Base-by-base conservation (phyloP, 176 grass and related monocot genomes). In the Avena sativa region DNA sequence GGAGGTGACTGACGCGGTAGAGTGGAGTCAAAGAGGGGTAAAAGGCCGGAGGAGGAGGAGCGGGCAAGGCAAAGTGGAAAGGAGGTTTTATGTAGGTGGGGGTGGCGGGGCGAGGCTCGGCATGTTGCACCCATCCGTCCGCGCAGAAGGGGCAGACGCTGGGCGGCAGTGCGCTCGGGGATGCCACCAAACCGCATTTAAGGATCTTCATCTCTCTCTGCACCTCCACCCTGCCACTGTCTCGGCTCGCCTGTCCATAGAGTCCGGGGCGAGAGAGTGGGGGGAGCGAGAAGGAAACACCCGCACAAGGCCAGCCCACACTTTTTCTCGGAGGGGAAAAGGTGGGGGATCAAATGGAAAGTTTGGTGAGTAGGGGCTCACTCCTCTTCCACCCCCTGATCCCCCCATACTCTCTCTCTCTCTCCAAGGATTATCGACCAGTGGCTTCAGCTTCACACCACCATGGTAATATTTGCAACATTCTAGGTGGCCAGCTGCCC, bases 171-270 rank as follows among this genome's bases (percentile, higher is more conserved):
- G 55, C 61, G 81, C 72, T 38, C 5, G 60, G 48, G 43, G 83
- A 84, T 66, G 81, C 86, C 93, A 92, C 93, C 88, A 88, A 90
- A 92, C 90, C 79, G 17, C 93, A 95, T 95, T 92, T 17, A 95
- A 90, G 88, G 88, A 83, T 80, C 90, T 92, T 95, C 85, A 92
- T 92, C 92, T 92, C 83, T 92, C 83, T 73, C 79, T 88, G 83
- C 82, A 47, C 23, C 80, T 77, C 60, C 63, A 8, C 23, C 3
- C 71, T 88, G 82, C 78, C 86, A 65, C 78, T 82, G 82, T 59
- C 89, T 74, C 83, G 46, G 49, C 83, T 38, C 71, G 2, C 46
- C 46, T 47, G 44, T 47, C 46, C 4, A 44, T 43, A 47, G 46
- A 47, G 74, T 64, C 36, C 25, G 55, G 61, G 48, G 68, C 21